Base-by-base conservation (phyloP, 2,329 filamentous ascomycete genomes). In the Sclerotinia sclerotiorum region DNA sequence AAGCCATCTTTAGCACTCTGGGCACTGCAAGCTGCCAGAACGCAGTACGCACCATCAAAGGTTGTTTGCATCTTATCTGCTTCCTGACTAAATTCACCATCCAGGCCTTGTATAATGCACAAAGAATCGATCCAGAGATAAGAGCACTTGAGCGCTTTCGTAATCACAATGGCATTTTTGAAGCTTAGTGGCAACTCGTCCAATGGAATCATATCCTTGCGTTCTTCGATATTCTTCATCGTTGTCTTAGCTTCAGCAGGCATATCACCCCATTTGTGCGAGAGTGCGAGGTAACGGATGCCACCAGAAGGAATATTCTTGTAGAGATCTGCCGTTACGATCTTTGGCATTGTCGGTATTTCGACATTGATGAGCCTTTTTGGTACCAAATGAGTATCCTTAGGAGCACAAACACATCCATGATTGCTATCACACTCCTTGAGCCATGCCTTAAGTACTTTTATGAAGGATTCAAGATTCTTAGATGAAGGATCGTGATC, bases 91-190 rank as follows among this genome's bases (percentile, higher is more conserved):
- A 74, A 76, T 48, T 78, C 77, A 35, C 74, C 66, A 60, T 73
- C 65, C 6, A 70, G 68, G 35, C 76, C 74, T 54, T 79, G 77
- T 39, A 76, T 66, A 21, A 79, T 77, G 46, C 78, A 79, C 0
- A 79, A 67, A n/a, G 73, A 73, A 70, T 79, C 76, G 51, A 79
- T 76, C 77, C 77, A 79, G 5, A 79, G 66, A 66, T 77, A 79
- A 0, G 66, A 44, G 17, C 77, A 55, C 0, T 62, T 66, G 44
- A 79, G 73, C 19, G 69, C 65, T 15, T 71, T 69, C 6, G 75
- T 74, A 19, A 78, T 60, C 1, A 39, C 24, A 51, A 79, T 74
- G 8, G 76, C 75, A 46, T 79, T 75, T 17, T 57, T 73, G 35
- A 77, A 74, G 19, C 70, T 72, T 35, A 68, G 69, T 17, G 74